Evolutionary conservation across 371 early-diverging fungal species (phyloP), one percentile per base, ranked within the genome.

Genomic region (Rhizopus stolonifer): DNA sequence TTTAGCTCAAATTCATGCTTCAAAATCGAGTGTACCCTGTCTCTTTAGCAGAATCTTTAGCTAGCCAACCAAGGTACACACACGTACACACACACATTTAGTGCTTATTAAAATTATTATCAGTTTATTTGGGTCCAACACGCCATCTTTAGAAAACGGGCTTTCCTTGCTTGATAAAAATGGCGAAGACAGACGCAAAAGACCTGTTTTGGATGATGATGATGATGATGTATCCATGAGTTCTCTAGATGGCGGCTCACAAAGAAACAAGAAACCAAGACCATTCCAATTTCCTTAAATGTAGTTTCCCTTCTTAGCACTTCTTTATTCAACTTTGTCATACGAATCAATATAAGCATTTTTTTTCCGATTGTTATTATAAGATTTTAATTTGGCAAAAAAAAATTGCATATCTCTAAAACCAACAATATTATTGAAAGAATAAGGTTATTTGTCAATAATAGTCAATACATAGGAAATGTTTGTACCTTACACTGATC

Each of bases 51-150:
- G 21, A 42, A 42, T 17, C 42, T 19, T 19, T 4, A 21, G 42
- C 42, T 19, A 42, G 42, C 15, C 42, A 42, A 42, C 42, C 42
- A 21, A 42, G 42, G 42, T 21, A 42, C 10, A 21, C 19, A 42
- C 21, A n/a, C n/a, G n/a, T n/a, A n/a, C n/a, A n/a, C n/a, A n/a
- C n/a, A n/a, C n/a, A n/a, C n/a, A n/a, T n/a, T n/a, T n/a, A n/a
- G n/a, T n/a, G n/a, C n/a, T n/a, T n/a, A n/a, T n/a, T n/a, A n/a
- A n/a, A n/a, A n/a, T n/a, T n/a, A n/a, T n/a, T n/a, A n/a, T n/a
- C 7, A 42, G 42, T 42, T 9, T 42, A n/a, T 42, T n/a, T 21
- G 42, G 2, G 15, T 42, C 42, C 1, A 42, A 19, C 15, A 21
- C 19, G 18, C 42, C 42, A 10, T 21, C 42, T 9, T 42, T 42